Conservation (phyloP, 768 basidiomycete species). For the Boletus coccyginus region DNA sequence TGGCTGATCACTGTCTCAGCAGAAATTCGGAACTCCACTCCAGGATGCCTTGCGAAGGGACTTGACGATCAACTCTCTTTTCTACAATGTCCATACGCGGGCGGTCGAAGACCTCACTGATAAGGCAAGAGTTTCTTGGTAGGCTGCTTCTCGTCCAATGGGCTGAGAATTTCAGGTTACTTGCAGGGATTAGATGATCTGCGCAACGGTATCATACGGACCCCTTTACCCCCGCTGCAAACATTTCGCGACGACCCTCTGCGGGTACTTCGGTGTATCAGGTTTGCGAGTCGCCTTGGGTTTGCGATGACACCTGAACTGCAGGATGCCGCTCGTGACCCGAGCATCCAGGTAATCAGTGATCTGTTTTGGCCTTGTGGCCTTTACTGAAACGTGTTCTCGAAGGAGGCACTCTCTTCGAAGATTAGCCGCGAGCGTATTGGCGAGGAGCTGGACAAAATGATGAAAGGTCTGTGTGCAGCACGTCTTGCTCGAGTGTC, state of each 20-base stretch:
- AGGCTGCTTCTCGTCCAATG: neutral
- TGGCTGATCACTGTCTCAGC: conserved; percentile 2
- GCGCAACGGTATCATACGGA: conserved; percentile 72
- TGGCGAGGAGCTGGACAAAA: conserved; percentile 91
- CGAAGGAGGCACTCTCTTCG: conserved; percentile 58
- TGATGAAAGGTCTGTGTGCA: conserved; percentile 71
- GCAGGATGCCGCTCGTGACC: conserved; percentile 56
- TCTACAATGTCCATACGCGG: conserved; percentile 91
- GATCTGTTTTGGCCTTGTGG: neutral
- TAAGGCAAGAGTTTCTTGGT: conserved; percentile 46
- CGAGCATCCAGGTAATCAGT: conserved; percentile 55
- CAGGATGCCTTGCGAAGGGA: conserved; percentile 91
- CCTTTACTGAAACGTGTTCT: neutral
- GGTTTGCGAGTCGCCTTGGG: conserved; percentile 90
- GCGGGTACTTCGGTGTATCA: conserved; percentile 83
- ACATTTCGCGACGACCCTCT: conserved; percentile 96
- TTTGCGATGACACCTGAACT: conserved; percentile 74
- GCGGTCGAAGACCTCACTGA: conserved; percentile 84
- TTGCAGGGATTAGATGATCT: conserved; percentile 83
- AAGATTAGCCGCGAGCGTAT: conserved; percentile 92
- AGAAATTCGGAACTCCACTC: conserved; percentile 90
- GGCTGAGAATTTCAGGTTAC: conserved; percentile 7
- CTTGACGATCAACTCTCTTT: conserved; percentile 92
- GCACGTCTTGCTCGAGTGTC: neutral
- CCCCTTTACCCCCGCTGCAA: conserved; percentile 80